Evolutionary conservation across 331 rosid genomes (phyloP).

Genomic region (Pyracantha coccinea): DNA sequence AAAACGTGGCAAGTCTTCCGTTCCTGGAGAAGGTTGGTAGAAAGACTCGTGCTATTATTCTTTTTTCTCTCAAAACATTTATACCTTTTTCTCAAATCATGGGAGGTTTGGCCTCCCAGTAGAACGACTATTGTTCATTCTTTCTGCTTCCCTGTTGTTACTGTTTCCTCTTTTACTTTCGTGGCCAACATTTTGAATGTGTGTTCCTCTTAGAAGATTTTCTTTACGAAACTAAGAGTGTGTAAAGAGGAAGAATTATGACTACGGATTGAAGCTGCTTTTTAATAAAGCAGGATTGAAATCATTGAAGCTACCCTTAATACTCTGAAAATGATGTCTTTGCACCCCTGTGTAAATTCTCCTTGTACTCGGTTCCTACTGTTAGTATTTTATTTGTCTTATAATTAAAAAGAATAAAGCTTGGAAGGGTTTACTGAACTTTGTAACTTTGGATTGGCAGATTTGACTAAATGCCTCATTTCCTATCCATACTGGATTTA

Average conservation of each 20-base stretch:
- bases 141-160: background rate
- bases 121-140: background rate
- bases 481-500: background rate
- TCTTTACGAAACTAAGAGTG: background rate
- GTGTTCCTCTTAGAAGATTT: background rate
- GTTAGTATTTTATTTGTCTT: background rate
- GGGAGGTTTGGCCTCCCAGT: background rate
- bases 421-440: background rate
- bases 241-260: background rate
- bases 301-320: background rate
- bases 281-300: background rate
- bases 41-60: background rate
- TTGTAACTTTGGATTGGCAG: background rate
- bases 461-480: background rate
- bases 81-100: background rate
- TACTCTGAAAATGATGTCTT: background rate
- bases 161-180: too few relatives aligned
- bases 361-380: background rate
- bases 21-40: constrained; percentile 39
- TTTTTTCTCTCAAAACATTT: background rate
- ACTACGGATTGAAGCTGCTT: background rate
- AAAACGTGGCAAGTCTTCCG: constrained; percentile 53
- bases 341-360: background rate
- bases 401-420: background rate
- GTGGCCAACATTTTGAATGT: background rate